phyloP scores from a whole-genome alignment of 2,329 filamentous ascomycete species.

The Pseudogymnoascus sp. region DNA sequence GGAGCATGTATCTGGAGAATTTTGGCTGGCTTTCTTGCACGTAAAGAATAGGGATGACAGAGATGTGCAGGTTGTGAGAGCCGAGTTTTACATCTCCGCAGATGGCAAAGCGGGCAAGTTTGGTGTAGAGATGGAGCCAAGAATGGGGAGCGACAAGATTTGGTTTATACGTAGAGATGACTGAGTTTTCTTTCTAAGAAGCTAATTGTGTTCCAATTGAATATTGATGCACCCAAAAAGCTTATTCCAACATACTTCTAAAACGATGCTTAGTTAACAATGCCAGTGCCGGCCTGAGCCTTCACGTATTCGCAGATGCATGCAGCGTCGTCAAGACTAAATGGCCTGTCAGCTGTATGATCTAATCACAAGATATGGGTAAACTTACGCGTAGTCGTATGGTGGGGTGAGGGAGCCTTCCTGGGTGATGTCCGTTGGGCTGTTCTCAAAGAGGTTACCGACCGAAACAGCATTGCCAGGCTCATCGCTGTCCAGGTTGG shows the following conservation, averaged over 20 bases:
- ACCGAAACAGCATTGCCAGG: neutral
- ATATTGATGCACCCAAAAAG: neutral
- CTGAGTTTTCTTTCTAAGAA: neutral
- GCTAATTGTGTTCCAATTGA: neutral
- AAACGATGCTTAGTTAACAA: neutral
- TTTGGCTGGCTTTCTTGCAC: slow-evolving; percentile 20
- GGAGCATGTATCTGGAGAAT: slow-evolving; percentile 24
- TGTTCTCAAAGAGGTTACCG: slow-evolving; percentile 9
- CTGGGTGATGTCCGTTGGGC: slow-evolving; percentile 15
- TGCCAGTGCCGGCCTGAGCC: neutral
- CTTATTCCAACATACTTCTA: neutral
- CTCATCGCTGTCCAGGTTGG: neutral
- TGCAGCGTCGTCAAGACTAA: neutral
- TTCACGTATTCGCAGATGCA: neutral
- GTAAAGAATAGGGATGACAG: slow-evolving; percentile 9
- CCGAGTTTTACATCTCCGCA: slow-evolving; percentile 20
- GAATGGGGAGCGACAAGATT: slow-evolving; percentile 17
- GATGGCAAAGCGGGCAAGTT: slow-evolving; percentile 17
- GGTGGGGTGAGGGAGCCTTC: slow-evolving; percentile 13
- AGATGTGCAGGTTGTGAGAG: slow-evolving; percentile 15
- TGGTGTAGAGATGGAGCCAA: slow-evolving; percentile 17
- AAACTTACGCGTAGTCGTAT: slow-evolving; percentile 14
- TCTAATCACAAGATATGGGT: neutral
- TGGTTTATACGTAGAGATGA: neutral
- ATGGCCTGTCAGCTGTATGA: neutral